Evolutionary conservation across 1,139 yeast genomes (phyloP).

Genomic region (Kluyveromyces sp.): DNA sequence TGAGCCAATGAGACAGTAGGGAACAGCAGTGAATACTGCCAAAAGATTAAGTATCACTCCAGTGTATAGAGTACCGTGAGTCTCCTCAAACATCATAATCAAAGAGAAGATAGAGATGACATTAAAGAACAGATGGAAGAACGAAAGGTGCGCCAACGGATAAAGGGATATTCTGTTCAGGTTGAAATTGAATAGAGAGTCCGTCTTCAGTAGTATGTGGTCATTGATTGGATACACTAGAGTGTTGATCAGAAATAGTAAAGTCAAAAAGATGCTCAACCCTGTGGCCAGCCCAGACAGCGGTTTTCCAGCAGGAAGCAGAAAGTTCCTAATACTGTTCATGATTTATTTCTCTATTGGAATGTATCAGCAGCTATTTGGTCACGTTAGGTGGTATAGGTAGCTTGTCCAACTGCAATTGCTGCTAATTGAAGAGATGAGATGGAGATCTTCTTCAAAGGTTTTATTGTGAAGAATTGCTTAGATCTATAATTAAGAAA

Average conservation of each 20-base stretch:
- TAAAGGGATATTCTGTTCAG: conserved; percentile 65
- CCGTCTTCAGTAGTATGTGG: conserved; percentile 44
- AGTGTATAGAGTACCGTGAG: conserved; percentile 81
- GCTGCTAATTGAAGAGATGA: no score
- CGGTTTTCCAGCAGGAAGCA: conserved; percentile 27
- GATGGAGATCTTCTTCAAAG: no score
- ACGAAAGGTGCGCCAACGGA: conserved; percentile 58
- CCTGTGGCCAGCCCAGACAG: conserved; percentile 70
- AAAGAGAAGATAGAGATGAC: conserved; percentile 53
- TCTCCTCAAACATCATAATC: conserved; percentile 60
- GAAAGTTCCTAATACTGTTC: conserved; percentile 11
- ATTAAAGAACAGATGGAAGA: conserved; percentile 61
- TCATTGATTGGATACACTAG: conserved; percentile 31
- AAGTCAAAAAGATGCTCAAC: conserved; percentile 46
- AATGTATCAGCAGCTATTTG: no score
- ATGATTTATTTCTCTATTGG: no score
- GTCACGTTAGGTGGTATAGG: no score
- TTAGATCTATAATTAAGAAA: no score
- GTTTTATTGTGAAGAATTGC: no score
- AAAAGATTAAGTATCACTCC: conserved; percentile 72
- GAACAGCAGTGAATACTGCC: conserved; percentile 65
- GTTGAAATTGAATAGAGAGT: conserved; percentile 50
- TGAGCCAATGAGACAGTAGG: conserved; percentile 53
- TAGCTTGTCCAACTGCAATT: no score
- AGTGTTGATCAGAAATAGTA: conserved; percentile 35